phyloP scores from a whole-genome alignment of 352 stramenopile species.

The Pythium scleroteichum region DNA sequence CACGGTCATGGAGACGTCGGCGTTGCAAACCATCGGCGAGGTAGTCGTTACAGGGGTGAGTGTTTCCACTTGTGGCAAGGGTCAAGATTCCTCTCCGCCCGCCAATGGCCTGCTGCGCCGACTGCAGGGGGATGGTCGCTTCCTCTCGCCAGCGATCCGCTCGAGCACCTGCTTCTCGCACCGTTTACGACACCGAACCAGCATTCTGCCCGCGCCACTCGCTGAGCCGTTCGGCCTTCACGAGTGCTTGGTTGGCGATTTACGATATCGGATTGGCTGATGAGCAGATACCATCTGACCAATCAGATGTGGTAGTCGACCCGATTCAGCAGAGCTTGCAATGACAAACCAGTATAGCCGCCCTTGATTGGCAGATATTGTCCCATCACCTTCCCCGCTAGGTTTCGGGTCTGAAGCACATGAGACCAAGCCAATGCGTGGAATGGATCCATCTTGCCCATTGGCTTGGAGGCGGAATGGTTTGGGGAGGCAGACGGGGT shows the following conservation, averaged over 20 bases:
- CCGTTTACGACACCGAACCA: slow-evolving; percentile 21
- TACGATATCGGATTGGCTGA: slow-evolving; percentile 14
- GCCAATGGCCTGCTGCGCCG: neutral
- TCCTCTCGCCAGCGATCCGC: neutral
- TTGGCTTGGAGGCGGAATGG: slow-evolving; percentile 24
- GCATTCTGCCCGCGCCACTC: slow-evolving; percentile 22
- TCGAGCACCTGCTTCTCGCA: slow-evolving; percentile 8
- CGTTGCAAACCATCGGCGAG: slow-evolving; percentile 45
- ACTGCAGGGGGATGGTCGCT: slow-evolving; percentile 4
- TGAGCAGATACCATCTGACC: neutral
- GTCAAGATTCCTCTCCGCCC: slow-evolving; percentile 8
- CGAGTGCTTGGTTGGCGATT: slow-evolving; percentile 18
- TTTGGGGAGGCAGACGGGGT: slow-evolving; percentile 1
- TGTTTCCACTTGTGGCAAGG: slow-evolving; percentile 24
- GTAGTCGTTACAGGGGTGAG: neutral
- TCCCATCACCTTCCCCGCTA: slow-evolving; percentile 15
- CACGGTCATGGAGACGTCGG: slow-evolving; percentile 29
- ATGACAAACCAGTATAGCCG: slow-evolving; percentile 12
- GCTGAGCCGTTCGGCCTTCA: slow-evolving; percentile 10
- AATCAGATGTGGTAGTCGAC: slow-evolving; percentile 18
- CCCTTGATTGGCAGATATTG: slow-evolving; percentile 25
- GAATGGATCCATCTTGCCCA: slow-evolving; percentile 3
- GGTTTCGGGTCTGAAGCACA: slow-evolving; percentile 24
- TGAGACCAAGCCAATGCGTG: slow-evolving; percentile 14
- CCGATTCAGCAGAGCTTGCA: slow-evolving; percentile 14